Base-by-base conservation (phyloP, 176 grass and related monocot species). In the Avena sativa region DNA sequence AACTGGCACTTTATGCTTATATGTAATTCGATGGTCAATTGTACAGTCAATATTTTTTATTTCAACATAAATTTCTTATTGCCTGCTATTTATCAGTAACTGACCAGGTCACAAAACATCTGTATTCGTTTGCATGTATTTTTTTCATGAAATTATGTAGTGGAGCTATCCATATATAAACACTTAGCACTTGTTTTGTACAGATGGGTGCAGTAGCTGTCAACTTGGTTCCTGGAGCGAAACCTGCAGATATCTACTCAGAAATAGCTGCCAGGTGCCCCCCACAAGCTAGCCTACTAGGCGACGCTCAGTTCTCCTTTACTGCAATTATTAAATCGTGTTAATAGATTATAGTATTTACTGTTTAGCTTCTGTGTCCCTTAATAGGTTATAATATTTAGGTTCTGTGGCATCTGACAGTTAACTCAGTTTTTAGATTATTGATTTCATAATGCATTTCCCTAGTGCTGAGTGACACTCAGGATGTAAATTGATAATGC, bases 221-320 rank as follows among this genome's bases (percentile, higher is more conserved):
- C 73, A 98, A 98, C 71, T 93, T 98, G 79, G 90, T 98, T 79
- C 88, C 93, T 47, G 90, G 93, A 88, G 92, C 92, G 32, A 98
- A 94, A 74, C 96, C 96, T 86, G 89, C 90, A 67, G 96, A 98
- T 87, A 95, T 98, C 84, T 98, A 98, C 88, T 95, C 96, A 72
- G 96, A 91, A 85, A 93, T 98, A 89, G 96, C 96, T 80, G 48
- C 83, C 76, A 98, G 96, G 96, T 95, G 63, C 48, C 38, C 69
- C 43, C 72, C 3, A 32, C 26, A 16, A 13, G 6, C 28, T 67
- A 67, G 64, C 64, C 28, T 23, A 67, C 64, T 64, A 23, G 26
- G 61, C 61, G 61, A 73, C 5, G 5, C 71, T n/a, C 20, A 25
- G 71, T 49, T 15, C 21, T 55, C 79, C 2, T 79, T 70, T 79